phyloP scores from a whole-genome alignment of 345 rosid species.

The Eucalyptus regnans region DNA sequence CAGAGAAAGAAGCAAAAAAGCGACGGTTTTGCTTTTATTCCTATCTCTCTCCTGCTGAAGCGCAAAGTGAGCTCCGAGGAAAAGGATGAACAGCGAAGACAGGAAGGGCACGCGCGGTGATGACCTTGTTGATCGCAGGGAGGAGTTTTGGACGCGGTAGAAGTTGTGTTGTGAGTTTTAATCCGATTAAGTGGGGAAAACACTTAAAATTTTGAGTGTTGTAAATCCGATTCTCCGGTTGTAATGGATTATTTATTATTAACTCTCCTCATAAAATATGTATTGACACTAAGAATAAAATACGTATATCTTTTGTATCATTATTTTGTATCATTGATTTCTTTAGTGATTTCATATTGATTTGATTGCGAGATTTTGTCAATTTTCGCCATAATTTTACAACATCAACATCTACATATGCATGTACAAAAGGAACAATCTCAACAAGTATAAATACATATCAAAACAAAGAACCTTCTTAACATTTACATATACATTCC shows the following conservation, averaged over 20 bases:
- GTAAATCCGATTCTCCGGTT: accelerated
- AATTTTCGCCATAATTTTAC: too few relatives aligned
- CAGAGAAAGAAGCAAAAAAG: not conserved
- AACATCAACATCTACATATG: too few relatives aligned
- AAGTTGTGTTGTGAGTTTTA: too few relatives aligned
- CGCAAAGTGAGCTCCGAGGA: too few relatives aligned
- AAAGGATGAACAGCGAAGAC: too few relatives aligned
- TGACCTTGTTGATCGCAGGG: too few relatives aligned
- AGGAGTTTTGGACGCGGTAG: too few relatives aligned
- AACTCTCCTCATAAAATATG: accelerated
- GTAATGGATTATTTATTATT: accelerated
- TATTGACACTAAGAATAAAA: accelerated
- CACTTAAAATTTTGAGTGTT: accelerated
- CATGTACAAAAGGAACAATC: not conserved
- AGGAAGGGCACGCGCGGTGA: not conserved
- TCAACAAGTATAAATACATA: not conserved
- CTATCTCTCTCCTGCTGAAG: not conserved
- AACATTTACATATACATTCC: not conserved
- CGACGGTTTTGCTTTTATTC: not conserved
- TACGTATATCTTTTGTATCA: too few relatives aligned
- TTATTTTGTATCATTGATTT: too few relatives aligned
- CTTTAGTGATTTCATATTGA: too few relatives aligned
- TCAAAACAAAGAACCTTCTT: not conserved
- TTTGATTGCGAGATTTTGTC: too few relatives aligned
- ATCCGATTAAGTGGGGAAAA: too few relatives aligned